Conservation (phyloP, 371 early-diverging fungal species). For the Capillidium rhysosporum region DNA sequence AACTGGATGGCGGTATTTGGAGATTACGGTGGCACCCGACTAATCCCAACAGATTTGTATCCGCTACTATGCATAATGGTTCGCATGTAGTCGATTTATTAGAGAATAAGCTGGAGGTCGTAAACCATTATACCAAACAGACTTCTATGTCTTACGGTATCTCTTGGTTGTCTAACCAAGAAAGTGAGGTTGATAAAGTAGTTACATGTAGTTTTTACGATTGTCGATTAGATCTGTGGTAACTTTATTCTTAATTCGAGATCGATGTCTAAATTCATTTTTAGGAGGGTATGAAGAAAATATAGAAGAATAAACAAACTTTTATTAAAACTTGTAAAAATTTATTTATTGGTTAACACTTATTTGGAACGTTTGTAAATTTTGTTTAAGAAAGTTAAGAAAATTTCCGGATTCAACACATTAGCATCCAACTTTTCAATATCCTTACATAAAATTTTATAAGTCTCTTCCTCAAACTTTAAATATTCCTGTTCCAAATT, state of each 20-base stretch:
- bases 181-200: background rate
- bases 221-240: background rate
- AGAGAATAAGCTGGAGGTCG: no score
- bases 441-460: slow-evolving; percentile 38
- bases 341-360: background rate
- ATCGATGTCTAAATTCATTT: no score
- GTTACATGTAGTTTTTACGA: slow-evolving; percentile 1
- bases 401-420: slow-evolving; percentile 55
- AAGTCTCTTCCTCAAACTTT: slow-evolving; percentile 69
- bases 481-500: slow-evolving; percentile 54
- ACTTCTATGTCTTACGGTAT: no score
- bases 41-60: background rate
- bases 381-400: slow-evolving; percentile 76
- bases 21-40: background rate
- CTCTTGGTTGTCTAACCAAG: no score
- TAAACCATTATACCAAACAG: no score
- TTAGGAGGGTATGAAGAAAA: no score
- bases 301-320: no score
- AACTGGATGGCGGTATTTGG: slow-evolving; percentile 2
- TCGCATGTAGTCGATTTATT: background rate
- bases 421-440: slow-evolving; percentile 35
- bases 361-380: slow-evolving; percentile 84
- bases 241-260: background rate
- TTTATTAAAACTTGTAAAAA: no score
- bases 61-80: slow-evolving; percentile 2